These are phyloP conservation scores for Gliomastix tumulicola DNA, from an alignment of 2,329 filamentous ascomycete species.

Conservation along the genomic window DNA sequence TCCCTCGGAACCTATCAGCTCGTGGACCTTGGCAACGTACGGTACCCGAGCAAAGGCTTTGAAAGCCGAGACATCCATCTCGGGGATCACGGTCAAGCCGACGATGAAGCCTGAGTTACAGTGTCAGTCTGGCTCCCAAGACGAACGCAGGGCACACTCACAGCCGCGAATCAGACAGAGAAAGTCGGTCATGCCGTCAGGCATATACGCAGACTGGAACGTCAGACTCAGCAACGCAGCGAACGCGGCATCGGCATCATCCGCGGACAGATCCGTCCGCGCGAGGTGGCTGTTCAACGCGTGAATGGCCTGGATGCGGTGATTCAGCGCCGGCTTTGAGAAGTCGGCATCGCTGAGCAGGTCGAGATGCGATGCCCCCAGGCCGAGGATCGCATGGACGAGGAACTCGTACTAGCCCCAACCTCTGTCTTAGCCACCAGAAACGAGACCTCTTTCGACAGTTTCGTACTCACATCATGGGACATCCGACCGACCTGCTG, in stretches of 20 bases:
- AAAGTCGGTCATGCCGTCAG: conserved; percentile 29
- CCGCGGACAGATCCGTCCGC: conserved; percentile 13
- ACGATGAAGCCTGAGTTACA: conserved; percentile 15
- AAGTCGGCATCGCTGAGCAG: conserved; percentile 14
- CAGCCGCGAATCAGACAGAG: conserved; percentile 29
- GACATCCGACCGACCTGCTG: conserved; percentile 25
- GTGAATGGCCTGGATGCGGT: conserved; percentile 27
- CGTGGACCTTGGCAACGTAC: conserved; percentile 17
- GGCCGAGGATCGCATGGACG: conserved; percentile 30
- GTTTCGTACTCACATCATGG: conserved; percentile 19
- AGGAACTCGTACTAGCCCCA: conserved; percentile 27
- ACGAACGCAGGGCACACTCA: conserved; percentile 7
- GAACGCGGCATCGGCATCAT: conserved; percentile 27
- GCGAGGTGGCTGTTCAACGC: conserved; percentile 23
- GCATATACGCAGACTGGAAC: conserved; percentile 29
- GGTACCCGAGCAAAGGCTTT: conserved; percentile 14
- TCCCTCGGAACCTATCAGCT: conserved; percentile 8
- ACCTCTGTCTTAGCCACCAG: neutral
- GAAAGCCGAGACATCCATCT: conserved; percentile 14
- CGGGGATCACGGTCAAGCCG: conserved; percentile 9
- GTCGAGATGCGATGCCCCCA: conserved; percentile 29
- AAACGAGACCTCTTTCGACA: too few relatives aligned
- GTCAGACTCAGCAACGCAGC: conserved; percentile 26
- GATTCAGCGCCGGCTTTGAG: conserved; percentile 21
- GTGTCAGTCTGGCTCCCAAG: neutral